Evolutionary conservation across 139 green algal genomes (phyloP), one percentile per base, ranked within the genome.

Genomic region (Micromonas pusilla): DNA sequence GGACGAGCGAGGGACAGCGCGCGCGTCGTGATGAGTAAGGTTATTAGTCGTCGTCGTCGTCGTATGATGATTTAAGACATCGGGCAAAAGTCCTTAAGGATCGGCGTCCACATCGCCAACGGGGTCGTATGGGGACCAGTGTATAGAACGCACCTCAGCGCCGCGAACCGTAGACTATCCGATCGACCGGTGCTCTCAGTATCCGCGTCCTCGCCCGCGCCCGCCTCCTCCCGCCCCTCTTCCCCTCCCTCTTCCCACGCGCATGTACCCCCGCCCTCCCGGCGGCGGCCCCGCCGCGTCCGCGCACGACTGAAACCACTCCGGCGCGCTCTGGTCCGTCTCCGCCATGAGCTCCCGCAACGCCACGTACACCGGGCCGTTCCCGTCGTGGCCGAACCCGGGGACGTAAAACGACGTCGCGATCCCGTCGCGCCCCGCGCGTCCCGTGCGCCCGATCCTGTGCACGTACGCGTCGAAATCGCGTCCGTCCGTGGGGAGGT

Each of bases 391-490:
- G 20, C 53, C 52, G 53, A 67, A 70, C 28, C 77, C 66, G 32
- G 64, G 37, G 39, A 62, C 38, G 66, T 79, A 73, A n/a, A 83
- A 80, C 0, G 57, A 71, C 20, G 53, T 72, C n/a, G 79, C 57
- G 23, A 54, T 57, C 21, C 80, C 80, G 25, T 34, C 73, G 16
- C 57, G 52, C 33, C 65, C 75, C 16, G 75, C 75, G 5, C 80
- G 45, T n/a, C 63, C 80, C 30, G 80, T 84, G 52, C 80, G 66
- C 16, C 80, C 80, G 1, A 84, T 82, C 20, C 80, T 62, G 57
- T 84, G 80, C 9, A 84, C 75, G 80, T 84, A 84, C 23, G 33
- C 60, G 38, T 84, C 79, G 65, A 80, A 72, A 26, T 83, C 70
- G 21, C 33, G 38, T 1, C 23, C 68, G 16, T 65, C 37, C 6